Conservation (phyloP, 441 rosid species). For the Raphanus hybrid region DNA sequence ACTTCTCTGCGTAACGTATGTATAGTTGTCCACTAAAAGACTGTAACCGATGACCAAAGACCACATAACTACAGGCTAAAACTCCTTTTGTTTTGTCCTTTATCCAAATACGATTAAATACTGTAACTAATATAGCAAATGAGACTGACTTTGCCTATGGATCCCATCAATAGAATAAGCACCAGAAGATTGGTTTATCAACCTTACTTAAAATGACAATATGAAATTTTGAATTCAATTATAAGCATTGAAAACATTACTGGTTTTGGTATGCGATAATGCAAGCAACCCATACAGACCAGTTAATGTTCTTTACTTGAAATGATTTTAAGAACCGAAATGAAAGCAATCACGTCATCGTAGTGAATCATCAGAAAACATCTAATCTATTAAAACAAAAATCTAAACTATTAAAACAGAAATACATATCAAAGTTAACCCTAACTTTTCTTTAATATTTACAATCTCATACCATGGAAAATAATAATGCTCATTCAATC, state of each 20-base stretch:
- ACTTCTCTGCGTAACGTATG: conserved; percentile 19
- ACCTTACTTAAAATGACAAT: too few species aligned
- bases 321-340: neutral
- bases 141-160: neutral
- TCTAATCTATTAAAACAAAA: too few species aligned
- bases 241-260: neutral
- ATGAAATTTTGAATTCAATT: neutral
- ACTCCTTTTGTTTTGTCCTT: neutral
- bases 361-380: too few species aligned
- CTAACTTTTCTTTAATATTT: too few species aligned
- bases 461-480: too few species aligned
- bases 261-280: neutral
- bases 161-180: neutral
- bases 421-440: too few species aligned
- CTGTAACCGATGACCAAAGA: conserved; percentile 29
- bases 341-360: neutral
- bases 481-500: too few species aligned
- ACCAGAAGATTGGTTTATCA: neutral
- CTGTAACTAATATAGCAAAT: conserved; percentile 10
- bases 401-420: too few species aligned
- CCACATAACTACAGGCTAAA: conserved; percentile 17
- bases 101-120: conserved; percentile 13
- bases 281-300: neutral
- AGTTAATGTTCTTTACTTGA: neutral
- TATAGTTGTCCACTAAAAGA: neutral